Conservation (phyloP, 352 stramenopile genomes). For the Globisporangium nodosum region DNA sequence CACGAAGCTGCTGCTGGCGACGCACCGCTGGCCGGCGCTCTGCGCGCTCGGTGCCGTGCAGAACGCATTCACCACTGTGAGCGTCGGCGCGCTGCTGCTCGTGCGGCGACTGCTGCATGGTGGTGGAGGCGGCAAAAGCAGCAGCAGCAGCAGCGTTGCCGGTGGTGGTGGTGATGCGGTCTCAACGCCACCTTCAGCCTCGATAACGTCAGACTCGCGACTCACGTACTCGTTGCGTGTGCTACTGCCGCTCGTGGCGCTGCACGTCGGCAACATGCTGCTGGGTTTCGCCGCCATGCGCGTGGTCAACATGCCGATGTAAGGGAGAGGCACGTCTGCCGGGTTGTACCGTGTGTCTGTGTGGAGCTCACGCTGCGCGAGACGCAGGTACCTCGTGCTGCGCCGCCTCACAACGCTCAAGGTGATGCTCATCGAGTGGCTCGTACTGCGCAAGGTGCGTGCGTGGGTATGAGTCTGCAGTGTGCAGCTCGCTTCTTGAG, state of each 20-base stretch:
- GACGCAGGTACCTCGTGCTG: conserved; percentile 47
- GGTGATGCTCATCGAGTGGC: conserved; percentile 72
- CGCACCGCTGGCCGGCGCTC: conserved; percentile 50
- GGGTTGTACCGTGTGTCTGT: background rate
- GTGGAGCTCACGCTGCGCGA: background rate
- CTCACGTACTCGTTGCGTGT: conserved; percentile 23
- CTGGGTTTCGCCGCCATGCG: conserved; percentile 60
- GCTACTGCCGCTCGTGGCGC: conserved; percentile 37
- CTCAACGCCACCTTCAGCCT: no score
- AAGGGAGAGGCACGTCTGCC: conserved; percentile 1
- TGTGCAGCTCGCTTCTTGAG: background rate
- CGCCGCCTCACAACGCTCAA: conserved; percentile 68
- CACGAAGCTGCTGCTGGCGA: conserved; percentile 63
- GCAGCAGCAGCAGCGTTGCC: no score
- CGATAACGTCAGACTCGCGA: background rate
- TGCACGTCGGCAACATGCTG: conserved; percentile 62
- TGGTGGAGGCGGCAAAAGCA: background rate
- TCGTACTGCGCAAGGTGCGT: conserved; percentile 56
- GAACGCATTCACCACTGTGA: conserved; percentile 54
- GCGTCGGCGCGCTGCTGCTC: conserved; percentile 26
- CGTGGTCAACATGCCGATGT: conserved; percentile 77
- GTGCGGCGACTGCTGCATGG: conserved; percentile 6
- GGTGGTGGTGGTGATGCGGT: no score
- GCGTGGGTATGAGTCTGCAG: background rate
- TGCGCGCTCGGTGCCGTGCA: conserved; percentile 60